Conservation (phyloP, 2,329 filamentous ascomycete genomes). For the Penicillium psychrosexuale region DNA sequence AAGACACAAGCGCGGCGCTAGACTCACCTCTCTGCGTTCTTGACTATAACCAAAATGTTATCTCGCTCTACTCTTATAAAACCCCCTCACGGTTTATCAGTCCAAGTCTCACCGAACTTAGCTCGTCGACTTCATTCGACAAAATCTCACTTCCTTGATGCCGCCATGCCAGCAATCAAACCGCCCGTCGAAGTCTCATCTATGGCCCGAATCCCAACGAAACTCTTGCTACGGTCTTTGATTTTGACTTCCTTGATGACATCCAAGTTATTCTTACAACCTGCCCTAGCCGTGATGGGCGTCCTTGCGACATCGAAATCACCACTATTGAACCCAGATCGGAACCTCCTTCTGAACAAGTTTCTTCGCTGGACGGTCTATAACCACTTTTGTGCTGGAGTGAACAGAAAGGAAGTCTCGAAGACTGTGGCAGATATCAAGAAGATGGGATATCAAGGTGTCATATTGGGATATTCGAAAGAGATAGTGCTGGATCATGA, state of each 20-base stretch:
- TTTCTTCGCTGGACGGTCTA: constrained; percentile 82
- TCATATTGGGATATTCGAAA: constrained; percentile 78
- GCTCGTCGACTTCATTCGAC: constrained; percentile 13
- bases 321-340: constrained; percentile 68
- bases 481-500: constrained; percentile 69
- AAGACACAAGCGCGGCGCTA: no score
- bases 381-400: constrained; percentile 85
- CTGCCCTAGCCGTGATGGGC: constrained; percentile 66
- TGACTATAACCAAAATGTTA: constrained; percentile 5
- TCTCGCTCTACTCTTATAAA: background rate
- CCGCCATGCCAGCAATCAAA: background rate
- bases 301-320: constrained; percentile 67
- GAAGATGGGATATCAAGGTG: constrained; percentile 73
- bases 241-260: constrained; percentile 23
- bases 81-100: background rate
- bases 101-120: background rate
- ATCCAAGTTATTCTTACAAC: constrained; percentile 56
- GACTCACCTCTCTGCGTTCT: background rate
- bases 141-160: constrained; percentile 17
- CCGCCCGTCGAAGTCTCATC: constrained; percentile 13
- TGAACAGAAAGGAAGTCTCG: constrained; percentile 65
- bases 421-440: constrained; percentile 65
- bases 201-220: constrained; percentile 21
- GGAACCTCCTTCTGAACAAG: constrained; percentile 66
- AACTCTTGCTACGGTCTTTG: constrained; percentile 14